Evolutionary conservation across 2,329 filamentous ascomycete species (phyloP).

Genomic region (Fusarium miscanthi): DNA sequence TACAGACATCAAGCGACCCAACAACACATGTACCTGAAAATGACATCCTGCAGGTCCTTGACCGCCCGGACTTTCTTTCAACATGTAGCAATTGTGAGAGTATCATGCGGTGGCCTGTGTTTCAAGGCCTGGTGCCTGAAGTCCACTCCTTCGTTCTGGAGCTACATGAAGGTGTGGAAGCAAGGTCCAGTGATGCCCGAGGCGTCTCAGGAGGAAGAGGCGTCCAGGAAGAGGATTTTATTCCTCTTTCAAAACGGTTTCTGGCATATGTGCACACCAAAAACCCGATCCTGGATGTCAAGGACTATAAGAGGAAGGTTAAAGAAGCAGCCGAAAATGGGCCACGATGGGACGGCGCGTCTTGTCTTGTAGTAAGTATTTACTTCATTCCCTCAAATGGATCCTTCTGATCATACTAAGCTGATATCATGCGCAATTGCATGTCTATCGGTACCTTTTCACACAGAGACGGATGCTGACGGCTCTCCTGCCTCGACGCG

Average conservation of each 20-base stretch:
- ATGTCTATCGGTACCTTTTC: background rate
- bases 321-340: background rate
- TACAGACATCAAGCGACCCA: background rate
- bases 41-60: background rate
- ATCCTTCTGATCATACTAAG: background rate
- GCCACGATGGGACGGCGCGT: background rate
- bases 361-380: background rate
- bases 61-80: background rate
- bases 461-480: background rate
- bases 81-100: background rate
- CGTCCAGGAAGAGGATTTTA: background rate
- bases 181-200: rapidly evolving
- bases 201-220: background rate
- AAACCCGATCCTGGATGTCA: background rate
- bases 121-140: background rate
- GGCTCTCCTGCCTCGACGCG: background rate
- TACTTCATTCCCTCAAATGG: rapidly evolving
- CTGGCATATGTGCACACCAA: background rate
- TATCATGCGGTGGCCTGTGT: background rate
- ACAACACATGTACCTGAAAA: background rate
- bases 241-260: background rate
- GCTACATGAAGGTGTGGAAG: background rate
- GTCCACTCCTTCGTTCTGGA: background rate
- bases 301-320: background rate
- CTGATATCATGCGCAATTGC: background rate